Evolutionary conservation across 371 early-diverging fungal genomes (phyloP).

Genomic region (Encephalitozoon intestinalis): DNA sequence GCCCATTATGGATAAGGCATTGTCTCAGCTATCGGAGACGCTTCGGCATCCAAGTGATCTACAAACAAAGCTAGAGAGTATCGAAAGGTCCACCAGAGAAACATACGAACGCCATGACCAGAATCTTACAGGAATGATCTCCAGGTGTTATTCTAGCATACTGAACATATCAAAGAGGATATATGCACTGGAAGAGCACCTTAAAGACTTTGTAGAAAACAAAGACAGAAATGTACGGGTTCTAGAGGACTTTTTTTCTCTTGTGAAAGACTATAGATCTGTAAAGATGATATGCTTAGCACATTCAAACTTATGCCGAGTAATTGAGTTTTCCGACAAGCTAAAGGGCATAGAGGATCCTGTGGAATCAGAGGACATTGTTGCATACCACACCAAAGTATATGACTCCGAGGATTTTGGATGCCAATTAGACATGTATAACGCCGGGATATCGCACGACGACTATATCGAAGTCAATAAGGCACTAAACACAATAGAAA

Average conservation of each 20-base stretch:
- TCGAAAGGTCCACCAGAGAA: conserved; percentile 7
- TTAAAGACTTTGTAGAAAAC: conserved; percentile 6
- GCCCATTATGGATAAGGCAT: conserved; percentile 31
- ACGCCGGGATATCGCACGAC: conserved; percentile 28
- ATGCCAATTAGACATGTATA: conserved; percentile 41
- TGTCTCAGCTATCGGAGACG: conserved; percentile 36
- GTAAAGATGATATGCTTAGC: conserved; percentile 41
- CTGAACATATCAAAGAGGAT: conserved; percentile 13
- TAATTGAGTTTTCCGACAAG: conserved; percentile 30
- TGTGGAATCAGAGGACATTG: conserved; percentile 24
- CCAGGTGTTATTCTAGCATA: conserved; percentile 10
- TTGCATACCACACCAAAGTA: conserved; percentile 31
- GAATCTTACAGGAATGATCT: conserved; percentile 3
- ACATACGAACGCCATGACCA: conserved; percentile 14
- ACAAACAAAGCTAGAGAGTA: conserved; percentile 24
- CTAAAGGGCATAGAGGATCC: conserved; percentile 12
- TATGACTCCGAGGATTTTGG: conserved; percentile 47
- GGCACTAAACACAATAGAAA: conserved; percentile 28
- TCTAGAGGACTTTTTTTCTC: conserved; percentile 18
- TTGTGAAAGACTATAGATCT: conserved; percentile 40
- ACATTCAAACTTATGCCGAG: conserved; percentile 36
- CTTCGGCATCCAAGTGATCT: conserved; percentile 51
- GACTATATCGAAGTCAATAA: conserved; percentile 25
- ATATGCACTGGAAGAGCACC: conserved; percentile 1
- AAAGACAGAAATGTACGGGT: conserved; percentile 26